Base-by-base conservation (phyloP, 192 early-diverging fungal species). In the Geranomyces variabilis region DNA sequence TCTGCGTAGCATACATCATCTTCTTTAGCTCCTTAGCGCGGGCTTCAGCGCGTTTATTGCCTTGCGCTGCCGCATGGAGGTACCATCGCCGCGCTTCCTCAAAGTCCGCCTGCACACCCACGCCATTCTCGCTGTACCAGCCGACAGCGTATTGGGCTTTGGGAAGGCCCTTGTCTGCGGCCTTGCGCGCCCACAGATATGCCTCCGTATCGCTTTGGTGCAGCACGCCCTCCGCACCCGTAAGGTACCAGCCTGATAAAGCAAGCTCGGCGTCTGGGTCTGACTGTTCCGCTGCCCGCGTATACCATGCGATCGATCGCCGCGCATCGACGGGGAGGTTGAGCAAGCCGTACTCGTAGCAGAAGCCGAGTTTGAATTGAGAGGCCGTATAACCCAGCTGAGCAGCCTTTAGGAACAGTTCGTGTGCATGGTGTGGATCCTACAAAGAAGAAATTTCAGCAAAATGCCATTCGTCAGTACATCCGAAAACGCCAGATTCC, bases 101-200 rank as follows among this genome's bases (percentile, higher is more conserved):
- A 44, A 92, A 51, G 80, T 90, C 89, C 29, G 82, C 81, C 43
- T 83, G 77, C 0, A 92, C 88, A 33, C 97, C 97, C 53, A 97
- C 92, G 34, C 95, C 96, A 68, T 83, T 87, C 79, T 99, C 95
- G 47, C 87, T 86, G 77, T 94, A 99, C 77, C 97, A 97, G 5
- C 94, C 97, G 6, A 99, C 91, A 1, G 96, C 95, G 71, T 94
- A 98, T 77, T 98, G 96, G 21, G 96, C 97, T 80, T 96, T 96
- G 17, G 95, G 89, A 26, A 94, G 83, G 14, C 93, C 92, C 77
- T 93, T 96, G 73, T 97, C 95, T 0, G 97, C 97, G 17, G 97
- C 94, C 62, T 93, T 93, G 21, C 94, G 87, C 17, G 97, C 96
- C 97, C 97, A 99, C 69, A 95, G 79, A 73, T 96, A 99, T n/a